Evolutionary conservation across 2,329 filamentous ascomycete species (phyloP).

Genomic region (Xylariaceae sp.): DNA sequence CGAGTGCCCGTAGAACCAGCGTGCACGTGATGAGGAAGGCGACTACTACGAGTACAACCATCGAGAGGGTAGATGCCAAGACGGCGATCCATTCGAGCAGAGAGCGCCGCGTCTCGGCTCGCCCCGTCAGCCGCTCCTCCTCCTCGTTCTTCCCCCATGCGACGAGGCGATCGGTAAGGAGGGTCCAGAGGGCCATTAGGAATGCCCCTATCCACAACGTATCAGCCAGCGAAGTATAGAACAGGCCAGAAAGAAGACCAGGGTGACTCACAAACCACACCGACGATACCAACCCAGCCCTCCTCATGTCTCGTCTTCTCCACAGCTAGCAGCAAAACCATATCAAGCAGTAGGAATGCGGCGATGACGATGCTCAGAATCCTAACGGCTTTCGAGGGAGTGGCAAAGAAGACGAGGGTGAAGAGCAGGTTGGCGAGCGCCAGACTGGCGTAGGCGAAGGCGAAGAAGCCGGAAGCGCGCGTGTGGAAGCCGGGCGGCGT

Average conservation of each 20-base stretch:
- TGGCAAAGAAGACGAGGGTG: constrained; percentile 77
- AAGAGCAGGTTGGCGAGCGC: constrained; percentile 69
- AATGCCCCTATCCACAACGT: constrained; percentile 50
- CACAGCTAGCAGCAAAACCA: constrained; percentile 73
- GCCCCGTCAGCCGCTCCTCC: constrained; percentile 84
- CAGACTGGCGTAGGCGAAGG: constrained; percentile 75
- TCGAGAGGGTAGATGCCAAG: constrained; percentile 62
- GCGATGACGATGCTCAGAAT: constrained; percentile 63
- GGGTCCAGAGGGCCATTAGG: constrained; percentile 69
- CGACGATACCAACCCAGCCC: constrained; percentile 83
- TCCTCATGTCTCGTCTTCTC: constrained; percentile 72
- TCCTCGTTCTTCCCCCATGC: constrained; percentile 89
- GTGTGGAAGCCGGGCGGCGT: constrained; percentile 81
- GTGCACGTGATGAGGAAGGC: constrained; percentile 71
- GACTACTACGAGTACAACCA: constrained; percentile 60
- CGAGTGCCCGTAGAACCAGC: constrained; percentile 70
- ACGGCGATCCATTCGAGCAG: constrained; percentile 80
- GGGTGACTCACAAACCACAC: constrained; percentile 54
- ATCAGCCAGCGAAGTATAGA: constrained; percentile 7
- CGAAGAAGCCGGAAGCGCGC: constrained; percentile 85
- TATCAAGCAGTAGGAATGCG: constrained; percentile 61
- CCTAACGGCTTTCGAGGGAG: constrained; percentile 72
- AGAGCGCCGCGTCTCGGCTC: constrained; percentile 75
- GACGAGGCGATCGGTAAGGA: constrained; percentile 73
- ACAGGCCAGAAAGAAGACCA: not conserved